Base-by-base conservation (phyloP, 345 rosid genomes). In the Microthlaspi erraticum region DNA sequence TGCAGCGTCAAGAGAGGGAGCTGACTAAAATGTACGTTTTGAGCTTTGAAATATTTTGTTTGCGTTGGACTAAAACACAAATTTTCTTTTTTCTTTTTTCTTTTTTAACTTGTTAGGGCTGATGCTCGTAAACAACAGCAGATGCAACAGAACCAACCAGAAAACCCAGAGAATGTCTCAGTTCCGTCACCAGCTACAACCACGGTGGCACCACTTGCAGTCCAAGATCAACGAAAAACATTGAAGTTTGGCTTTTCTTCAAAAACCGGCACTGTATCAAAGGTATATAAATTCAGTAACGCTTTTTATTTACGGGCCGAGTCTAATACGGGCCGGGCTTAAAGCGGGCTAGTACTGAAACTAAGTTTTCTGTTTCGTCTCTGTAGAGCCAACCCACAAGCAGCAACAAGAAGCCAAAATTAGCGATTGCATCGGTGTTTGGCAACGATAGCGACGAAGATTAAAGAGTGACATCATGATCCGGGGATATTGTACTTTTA, bases 211-310 rank as follows among this genome's bases (percentile, higher is more conserved):
- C 74, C 77, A 36, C 84, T 91, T 54, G 75, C 80, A 57, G 90
- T 82, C 73, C 99, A 89, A 79, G 95, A 91, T 53, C 88, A 87
- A 77, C 81, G 99, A 14, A 88, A 87, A 78, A 50, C 83, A 26
- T 75, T 94, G 50, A 94, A 94, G 76, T 94, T 94, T 75, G 99
- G 98, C 8, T 91, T 94, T 80, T 78, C 96, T 68, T 82, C 98
- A 2, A 91, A 92, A 73, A 80, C 72, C 41, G 78, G 76, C 44
- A 79, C 80, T 75, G 56, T 74, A 67, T 81, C 89, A 9, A 94
- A 92, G 98, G 99, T 91, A 54, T 51, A 17, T 36, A 10, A n/a
- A n/a, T n/a, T n/a, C 13, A 14, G 26, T 44, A 5, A 17, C 14
- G 13, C 4, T 26, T 0, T 45, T 13, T 5, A 37, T 34, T 6